phyloP scores from a whole-genome alignment of 495 filamentous ascomycete species.

The Astrocystis sublimbata region DNA sequence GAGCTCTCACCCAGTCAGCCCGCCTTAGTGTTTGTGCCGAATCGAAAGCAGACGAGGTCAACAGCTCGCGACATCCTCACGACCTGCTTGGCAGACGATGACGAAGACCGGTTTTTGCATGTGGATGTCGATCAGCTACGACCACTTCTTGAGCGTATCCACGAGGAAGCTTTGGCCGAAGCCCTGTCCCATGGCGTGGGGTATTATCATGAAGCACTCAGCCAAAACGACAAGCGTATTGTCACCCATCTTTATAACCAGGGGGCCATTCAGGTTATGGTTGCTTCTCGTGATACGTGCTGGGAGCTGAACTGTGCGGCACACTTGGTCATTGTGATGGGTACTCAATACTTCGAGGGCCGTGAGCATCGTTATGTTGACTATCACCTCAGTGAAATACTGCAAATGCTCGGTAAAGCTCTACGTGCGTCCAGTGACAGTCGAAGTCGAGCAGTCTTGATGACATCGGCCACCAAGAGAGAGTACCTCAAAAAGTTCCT shows the following conservation, averaged over 20 bases:
- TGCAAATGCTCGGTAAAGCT: slow-evolving; percentile 99
- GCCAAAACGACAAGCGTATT: slow-evolving; percentile 84
- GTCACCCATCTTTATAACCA: slow-evolving; percentile 87
- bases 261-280: slow-evolving; percentile 88
- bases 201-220: slow-evolving; percentile 94
- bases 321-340: slow-evolving; percentile 94
- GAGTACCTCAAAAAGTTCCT: slow-evolving; percentile 99
- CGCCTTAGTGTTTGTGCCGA: slow-evolving; percentile 87
- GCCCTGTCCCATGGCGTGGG: slow-evolving; percentile 95
- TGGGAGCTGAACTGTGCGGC: slow-evolving; percentile 92
- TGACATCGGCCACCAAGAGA: slow-evolving; percentile 90
- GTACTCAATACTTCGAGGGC: slow-evolving; percentile 98
- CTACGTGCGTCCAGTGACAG: slow-evolving; percentile 76
- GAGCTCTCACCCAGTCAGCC: slow-evolving; percentile 87
- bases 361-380: slow-evolving; percentile 97
- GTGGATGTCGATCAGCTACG: slow-evolving; percentile 75
- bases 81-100: slow-evolving; percentile 81
- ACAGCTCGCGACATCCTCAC: slow-evolving; percentile 88
- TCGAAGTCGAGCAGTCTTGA: slow-evolving; percentile 82
- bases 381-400: slow-evolving; percentile 91
- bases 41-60: slow-evolving; percentile 83
- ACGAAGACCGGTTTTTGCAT: slow-evolving; percentile 92
- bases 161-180: slow-evolving; percentile 84
- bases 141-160: slow-evolving; percentile 76
- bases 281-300: slow-evolving; percentile 92